Evolutionary conservation across 805 yeast species (phyloP).

Genomic region (Lipomyces spencermartinsiae): DNA sequence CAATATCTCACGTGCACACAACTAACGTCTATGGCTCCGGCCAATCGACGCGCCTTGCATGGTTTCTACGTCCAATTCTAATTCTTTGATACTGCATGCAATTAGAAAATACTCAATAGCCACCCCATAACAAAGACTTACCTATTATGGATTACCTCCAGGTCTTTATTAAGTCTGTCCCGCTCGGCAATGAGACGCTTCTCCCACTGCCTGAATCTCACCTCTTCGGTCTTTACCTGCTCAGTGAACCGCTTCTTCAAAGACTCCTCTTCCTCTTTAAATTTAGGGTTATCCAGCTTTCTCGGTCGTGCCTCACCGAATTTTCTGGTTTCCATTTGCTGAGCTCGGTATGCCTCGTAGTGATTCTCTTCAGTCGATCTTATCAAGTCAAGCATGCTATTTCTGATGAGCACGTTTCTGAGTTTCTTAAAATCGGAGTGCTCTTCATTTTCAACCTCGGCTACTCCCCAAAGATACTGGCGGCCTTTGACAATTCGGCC

Average conservation of each 20-base stretch:
- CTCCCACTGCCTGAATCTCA: conserved; percentile 98
- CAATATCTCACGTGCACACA: neutral
- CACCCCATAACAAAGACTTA: conserved; percentile 7
- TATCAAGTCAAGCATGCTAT: conserved; percentile 78
- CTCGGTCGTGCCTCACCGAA: conserved; percentile 49
- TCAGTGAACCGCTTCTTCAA: conserved; percentile 94
- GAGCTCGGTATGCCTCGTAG: conserved; percentile 71
- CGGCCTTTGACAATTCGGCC: conserved; percentile 71
- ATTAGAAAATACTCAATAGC: neutral
- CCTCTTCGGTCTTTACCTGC: conserved; percentile 95
- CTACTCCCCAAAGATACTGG: conserved; percentile 82
- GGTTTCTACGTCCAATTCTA: conserved; percentile 47
- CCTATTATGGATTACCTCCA: conserved; percentile 76
- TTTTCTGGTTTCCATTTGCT: conserved; percentile 59
- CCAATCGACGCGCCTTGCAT: conserved; percentile 33
- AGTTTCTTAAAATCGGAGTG: conserved; percentile 79
- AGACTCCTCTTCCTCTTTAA: conserved; percentile 94
- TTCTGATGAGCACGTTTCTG: conserved; percentile 67
- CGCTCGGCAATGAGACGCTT: conserved; percentile 94
- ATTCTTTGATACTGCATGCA: conserved; percentile 42
- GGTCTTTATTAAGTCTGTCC: conserved; percentile 89
- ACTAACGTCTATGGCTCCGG: conserved; percentile 23
- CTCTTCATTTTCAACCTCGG: conserved; percentile 76
- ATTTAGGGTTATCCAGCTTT: conserved; percentile 77
- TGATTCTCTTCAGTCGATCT: conserved; percentile 71